phyloP scores from a whole-genome alignment of 169 alveolate species.

The Neospora caninum region DNA sequence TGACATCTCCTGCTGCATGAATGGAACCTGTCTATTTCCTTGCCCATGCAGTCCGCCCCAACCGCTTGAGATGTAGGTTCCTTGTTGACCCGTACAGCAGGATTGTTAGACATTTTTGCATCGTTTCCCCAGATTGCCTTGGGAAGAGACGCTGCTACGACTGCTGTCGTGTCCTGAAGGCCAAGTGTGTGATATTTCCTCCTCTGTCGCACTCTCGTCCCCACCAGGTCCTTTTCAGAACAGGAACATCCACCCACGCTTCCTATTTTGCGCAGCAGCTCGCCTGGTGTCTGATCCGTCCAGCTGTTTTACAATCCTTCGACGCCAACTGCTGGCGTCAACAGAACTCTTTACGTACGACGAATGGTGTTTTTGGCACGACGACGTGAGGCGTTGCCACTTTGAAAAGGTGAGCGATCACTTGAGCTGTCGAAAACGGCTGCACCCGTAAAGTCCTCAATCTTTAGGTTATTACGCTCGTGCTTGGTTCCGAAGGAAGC shows the following conservation, averaged over 20 bases:
- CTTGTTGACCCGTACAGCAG: too few relatives aligned
- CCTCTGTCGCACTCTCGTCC: too few relatives aligned
- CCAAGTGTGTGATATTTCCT: too few relatives aligned
- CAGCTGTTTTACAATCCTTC: background rate
- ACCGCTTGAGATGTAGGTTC: too few relatives aligned
- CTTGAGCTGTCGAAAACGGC: background rate
- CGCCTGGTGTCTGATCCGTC: background rate
- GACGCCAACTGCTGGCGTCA: background rate
- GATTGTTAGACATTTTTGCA: too few relatives aligned
- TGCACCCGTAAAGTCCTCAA: background rate
- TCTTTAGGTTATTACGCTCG: background rate
- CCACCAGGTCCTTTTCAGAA: background rate
- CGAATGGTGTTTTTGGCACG: conserved; percentile 31
- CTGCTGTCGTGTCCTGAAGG: too few relatives aligned
- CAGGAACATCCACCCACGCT: background rate
- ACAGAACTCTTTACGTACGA: background rate
- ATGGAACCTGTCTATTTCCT: background rate
- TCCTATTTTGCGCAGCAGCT: background rate
- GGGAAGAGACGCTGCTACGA: too few relatives aligned
- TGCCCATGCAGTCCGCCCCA: background rate
- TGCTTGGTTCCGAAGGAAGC: background rate
- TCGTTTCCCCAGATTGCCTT: too few relatives aligned
- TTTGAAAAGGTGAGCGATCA: background rate
- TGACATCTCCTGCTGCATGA: background rate
- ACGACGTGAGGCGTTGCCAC: background rate